Evolutionary conservation across 306 rosid species (phyloP).

Genomic region (Abrus pulchellus): DNA sequence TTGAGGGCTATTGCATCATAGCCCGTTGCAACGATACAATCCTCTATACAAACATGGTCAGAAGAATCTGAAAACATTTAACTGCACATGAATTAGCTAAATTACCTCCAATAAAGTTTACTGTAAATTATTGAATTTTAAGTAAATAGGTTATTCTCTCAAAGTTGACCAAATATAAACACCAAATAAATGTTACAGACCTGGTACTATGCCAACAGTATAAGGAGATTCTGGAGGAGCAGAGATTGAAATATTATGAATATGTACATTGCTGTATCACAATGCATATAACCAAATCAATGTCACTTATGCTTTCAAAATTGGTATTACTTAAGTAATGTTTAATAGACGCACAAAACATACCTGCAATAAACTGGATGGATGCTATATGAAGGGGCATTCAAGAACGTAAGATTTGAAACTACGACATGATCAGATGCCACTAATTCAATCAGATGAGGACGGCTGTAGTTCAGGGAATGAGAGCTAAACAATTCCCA

Average conservation of each 20-base stretch:
- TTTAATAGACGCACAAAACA: constrained; percentile 40
- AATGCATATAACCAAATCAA: constrained; percentile 34
- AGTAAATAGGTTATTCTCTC: constrained; percentile 4
- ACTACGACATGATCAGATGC: constrained; percentile 71
- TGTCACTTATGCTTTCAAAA: constrained; percentile 29
- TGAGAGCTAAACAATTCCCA: constrained; percentile 83
- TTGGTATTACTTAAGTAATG: background rate
- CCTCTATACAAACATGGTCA: constrained; percentile 86
- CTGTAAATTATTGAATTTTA: background rate
- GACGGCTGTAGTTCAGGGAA: constrained; percentile 86
- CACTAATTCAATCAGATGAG: constrained; percentile 85
- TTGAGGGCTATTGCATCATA: constrained; percentile 89
- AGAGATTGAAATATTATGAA: constrained; percentile 80
- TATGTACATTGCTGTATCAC: constrained; percentile 76
- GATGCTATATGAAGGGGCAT: constrained; percentile 88
- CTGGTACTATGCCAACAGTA: constrained; percentile 93
- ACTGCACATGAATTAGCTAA: constrained; percentile 22
- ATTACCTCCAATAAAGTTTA: constrained; percentile 42
- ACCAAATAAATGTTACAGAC: constrained; percentile 51
- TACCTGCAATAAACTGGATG: constrained; percentile 98
- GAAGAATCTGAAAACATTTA: constrained; percentile 78
- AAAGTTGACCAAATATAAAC: background rate
- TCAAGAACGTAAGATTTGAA: constrained; percentile 88
- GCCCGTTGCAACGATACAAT: constrained; percentile 73
- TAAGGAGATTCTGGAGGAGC: constrained; percentile 84